Percentiles rank a stretch among this genome's conserved stretches.
Conservation (phyloP, 345 rosid genomes). For the Punica granatum region DNA sequence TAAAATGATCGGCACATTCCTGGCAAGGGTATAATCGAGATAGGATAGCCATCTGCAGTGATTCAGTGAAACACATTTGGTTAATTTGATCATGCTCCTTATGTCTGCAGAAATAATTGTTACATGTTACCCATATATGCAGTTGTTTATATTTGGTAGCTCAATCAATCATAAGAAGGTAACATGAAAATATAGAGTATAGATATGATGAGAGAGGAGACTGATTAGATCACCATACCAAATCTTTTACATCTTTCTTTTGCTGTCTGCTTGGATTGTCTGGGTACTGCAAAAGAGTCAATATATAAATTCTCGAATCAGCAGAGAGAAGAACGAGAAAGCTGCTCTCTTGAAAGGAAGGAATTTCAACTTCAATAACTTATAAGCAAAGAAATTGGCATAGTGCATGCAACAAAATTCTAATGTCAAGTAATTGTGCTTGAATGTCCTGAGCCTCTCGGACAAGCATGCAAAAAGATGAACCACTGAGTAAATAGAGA, state of each 20-base stretch:
- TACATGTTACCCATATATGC: not conserved
- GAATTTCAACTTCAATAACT: not conserved
- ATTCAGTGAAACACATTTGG: not conserved
- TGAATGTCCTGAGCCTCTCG: not conserved
- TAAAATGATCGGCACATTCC: conserved; percentile 95
- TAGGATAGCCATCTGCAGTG: conserved; percentile 74
- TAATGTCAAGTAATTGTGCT: not conserved
- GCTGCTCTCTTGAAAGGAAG: not conserved
- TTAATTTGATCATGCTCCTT: not conserved
- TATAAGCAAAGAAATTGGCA: not conserved
- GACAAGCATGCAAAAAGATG: not conserved
- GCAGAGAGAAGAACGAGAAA: not conserved
- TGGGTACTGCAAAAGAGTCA: conserved; percentile 57
- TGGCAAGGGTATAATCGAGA: conserved; percentile 90
- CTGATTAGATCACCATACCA: conserved; percentile 39
- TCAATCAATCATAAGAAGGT: not conserved
- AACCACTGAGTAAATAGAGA: not conserved
- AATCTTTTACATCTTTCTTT: conserved; percentile 80
- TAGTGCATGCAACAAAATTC: not conserved
- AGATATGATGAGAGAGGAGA: not conserved
- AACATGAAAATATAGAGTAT: not conserved
- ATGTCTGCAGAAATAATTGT: not conserved
- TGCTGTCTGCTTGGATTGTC: conserved; percentile 93
- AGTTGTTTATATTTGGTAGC: not conserved
- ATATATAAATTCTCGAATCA: not conserved